Percentiles rank a stretch among this genome's conserved stretches.
These are phyloP conservation scores for Tricholoma saponaceum DNA, from an alignment of 768 basidiomycete genomes.

Conservation along the genomic window DNA sequence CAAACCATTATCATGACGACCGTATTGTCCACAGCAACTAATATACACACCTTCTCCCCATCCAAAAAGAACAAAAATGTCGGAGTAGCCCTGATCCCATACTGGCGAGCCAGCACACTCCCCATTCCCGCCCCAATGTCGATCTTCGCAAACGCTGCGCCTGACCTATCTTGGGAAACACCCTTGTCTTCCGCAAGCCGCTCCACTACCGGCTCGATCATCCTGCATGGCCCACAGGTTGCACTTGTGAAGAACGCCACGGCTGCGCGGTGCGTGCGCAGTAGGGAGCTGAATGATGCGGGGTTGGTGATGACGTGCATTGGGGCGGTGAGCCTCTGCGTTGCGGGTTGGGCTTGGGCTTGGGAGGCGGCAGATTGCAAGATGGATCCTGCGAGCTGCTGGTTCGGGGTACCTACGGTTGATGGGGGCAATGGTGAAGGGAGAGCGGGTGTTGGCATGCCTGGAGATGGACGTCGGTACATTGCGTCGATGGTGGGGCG, in stretches of 20 bases:
- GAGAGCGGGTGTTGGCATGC: conserved; percentile 28
- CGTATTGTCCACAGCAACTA: not conserved
- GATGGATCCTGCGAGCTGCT: conserved; percentile 45
- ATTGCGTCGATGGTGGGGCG: conserved; percentile 90
- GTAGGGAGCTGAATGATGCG: conserved; percentile 62
- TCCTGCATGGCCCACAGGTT: conserved; percentile 73
- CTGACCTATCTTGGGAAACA: conserved; percentile 30
- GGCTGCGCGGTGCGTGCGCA: conserved; percentile 65
- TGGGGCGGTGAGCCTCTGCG: conserved; percentile 52
- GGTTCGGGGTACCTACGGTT: conserved; percentile 34
- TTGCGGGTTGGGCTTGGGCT: conserved; percentile 33
- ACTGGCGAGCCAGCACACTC: conserved; percentile 52
- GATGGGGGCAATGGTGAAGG: conserved; percentile 25
- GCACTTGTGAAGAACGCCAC: conserved; percentile 81
- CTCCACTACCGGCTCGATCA: conserved; percentile 84
- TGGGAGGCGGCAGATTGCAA: conserved; percentile 55
- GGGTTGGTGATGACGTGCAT: conserved; percentile 74
- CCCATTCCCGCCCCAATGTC: conserved; percentile 75
- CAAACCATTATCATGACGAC: not conserved
- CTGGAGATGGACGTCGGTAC: conserved; percentile 61
- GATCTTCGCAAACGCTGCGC: conserved; percentile 78
- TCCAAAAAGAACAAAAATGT: conserved; percentile 87
- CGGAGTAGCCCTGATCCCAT: conserved; percentile 73
- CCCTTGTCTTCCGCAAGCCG: conserved; percentile 65
- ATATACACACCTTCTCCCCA: conserved; percentile 57